Percentiles rank a stretch among this genome's conserved stretches.
phyloP scores from a whole-genome alignment of 1,139 yeast genomes.

The Kodamaea plutei region DNA sequence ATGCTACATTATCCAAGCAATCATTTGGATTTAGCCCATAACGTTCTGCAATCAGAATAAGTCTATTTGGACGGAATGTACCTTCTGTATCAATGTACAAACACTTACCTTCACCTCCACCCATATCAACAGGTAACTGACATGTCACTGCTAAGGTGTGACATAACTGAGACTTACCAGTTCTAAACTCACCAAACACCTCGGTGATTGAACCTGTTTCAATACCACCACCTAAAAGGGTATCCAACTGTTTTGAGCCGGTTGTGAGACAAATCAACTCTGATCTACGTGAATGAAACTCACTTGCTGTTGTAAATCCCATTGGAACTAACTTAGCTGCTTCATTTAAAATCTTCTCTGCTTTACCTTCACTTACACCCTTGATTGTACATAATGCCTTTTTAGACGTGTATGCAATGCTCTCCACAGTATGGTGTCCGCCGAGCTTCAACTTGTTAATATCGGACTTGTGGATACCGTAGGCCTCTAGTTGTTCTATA shows the following conservation, averaged over 20 bases:
- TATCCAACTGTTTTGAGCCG: constrained; percentile 91
- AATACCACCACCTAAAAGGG: constrained; percentile 92
- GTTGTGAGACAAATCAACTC: constrained; percentile 91
- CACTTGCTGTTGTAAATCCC: constrained; percentile 98
- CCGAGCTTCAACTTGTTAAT: constrained; percentile 75
- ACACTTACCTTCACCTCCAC: constrained; percentile 99
- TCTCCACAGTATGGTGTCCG: constrained; percentile 86
- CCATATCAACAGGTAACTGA: constrained; percentile 94
- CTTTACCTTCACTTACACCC: constrained; percentile 95
- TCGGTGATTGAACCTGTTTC: constrained; percentile 98
- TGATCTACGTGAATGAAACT: constrained; percentile 83
- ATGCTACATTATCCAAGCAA: constrained; percentile 93
- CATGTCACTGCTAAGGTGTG: constrained; percentile 97
- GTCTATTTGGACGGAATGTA: constrained; percentile 88
- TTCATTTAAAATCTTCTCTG: constrained; percentile 76
- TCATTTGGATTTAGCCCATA: constrained; percentile 94
- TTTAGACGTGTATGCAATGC: constrained; percentile 86
- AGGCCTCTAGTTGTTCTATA: constrained; percentile 59
- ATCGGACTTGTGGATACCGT: constrained; percentile 81
- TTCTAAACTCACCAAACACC: constrained; percentile 94
- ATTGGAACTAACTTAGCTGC: constrained; percentile 88
- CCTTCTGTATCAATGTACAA: constrained; percentile 96
- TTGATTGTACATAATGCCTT: constrained; percentile 72
- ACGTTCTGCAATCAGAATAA: constrained; percentile 85
- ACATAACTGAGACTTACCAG: constrained; percentile 95